These are phyloP conservation scores for Rosa rugosa DNA, from an alignment of 306 rosid species.

Conservation along the genomic window DNA sequence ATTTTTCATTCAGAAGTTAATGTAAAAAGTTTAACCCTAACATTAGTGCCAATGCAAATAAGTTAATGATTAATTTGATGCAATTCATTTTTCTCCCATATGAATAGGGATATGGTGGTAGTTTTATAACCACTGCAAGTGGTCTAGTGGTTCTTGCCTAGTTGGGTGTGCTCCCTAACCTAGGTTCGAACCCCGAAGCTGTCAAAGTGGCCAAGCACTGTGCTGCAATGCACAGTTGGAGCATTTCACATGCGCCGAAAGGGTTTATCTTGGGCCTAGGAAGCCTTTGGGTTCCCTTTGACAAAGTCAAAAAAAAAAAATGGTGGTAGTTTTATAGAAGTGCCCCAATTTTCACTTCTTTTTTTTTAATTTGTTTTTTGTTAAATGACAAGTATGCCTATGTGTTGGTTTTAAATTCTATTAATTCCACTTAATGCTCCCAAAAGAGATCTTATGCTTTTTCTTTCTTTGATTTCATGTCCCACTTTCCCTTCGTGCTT, in stretches of 20 bases:
- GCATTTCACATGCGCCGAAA: too few species aligned
- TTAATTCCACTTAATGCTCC: not conserved
- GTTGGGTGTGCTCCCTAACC: too few species aligned
- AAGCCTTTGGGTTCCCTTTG: too few species aligned
- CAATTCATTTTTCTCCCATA: not conserved
- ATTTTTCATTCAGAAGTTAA: not conserved
- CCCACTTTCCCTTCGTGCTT: not conserved
- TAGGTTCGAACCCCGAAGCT: too few species aligned
- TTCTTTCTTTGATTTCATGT: not conserved
- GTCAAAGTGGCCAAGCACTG: too few species aligned
- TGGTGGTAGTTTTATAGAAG: not conserved
- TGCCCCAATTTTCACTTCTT: not conserved
- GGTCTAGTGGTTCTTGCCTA: too few species aligned
- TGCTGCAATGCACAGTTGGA: too few species aligned
- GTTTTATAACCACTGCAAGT: too few species aligned
- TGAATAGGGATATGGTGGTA: not conserved
- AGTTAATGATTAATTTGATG: not conserved
- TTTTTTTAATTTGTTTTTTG: too few species aligned
- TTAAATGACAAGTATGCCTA: not conserved
- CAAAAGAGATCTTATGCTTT: not conserved
- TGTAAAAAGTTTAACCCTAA: not conserved
- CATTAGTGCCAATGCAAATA: slow-evolving; percentile 5
- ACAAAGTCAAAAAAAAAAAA: too few species aligned
- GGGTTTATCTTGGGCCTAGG: too few species aligned
- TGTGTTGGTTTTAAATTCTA: not conserved